These are phyloP conservation scores for Sparassis latifolia DNA, from an alignment of 1,284 basidiomycete species.

Conservation along the genomic window DNA sequence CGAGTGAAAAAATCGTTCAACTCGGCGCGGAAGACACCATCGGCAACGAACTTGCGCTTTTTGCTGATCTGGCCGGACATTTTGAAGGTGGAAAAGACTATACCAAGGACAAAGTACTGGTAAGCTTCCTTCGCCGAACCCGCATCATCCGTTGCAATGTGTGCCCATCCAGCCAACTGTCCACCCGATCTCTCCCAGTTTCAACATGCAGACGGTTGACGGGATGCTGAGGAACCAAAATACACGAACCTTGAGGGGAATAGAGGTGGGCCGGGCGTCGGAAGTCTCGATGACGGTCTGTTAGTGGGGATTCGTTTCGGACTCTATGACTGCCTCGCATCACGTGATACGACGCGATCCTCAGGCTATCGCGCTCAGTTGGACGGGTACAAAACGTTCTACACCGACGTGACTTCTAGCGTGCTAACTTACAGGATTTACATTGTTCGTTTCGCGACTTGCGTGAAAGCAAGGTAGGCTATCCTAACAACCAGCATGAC, in stretches of 20 bases:
- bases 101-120: constrained; percentile 1
- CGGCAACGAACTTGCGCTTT: constrained; percentile 97
- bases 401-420: too few species aligned
- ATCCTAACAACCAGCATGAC: background rate
- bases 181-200: background rate
- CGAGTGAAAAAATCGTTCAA: constrained; percentile 98
- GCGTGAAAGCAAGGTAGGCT: background rate
- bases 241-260: constrained; percentile 18
- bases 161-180: constrained; percentile 18
- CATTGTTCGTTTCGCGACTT: background rate
- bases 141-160: constrained; percentile 13
- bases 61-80: constrained; percentile 89
- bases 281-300: constrained; percentile 8
- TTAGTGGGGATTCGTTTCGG: background rate
- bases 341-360: too few species aligned
- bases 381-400: too few species aligned
- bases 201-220: background rate
- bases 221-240: too few species aligned
- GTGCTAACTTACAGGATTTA: too few species aligned
- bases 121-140: constrained; percentile 1
- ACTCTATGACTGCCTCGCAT: too few species aligned
- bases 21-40: constrained; percentile 98
- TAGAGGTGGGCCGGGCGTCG: constrained; percentile 3
- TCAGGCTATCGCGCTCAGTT: too few species aligned
- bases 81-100: constrained; percentile 23